Evolutionary conservation across 345 rosid genomes (phyloP), one percentile per base, ranked within the genome.

Genomic region (Carallia brachiata): DNA sequence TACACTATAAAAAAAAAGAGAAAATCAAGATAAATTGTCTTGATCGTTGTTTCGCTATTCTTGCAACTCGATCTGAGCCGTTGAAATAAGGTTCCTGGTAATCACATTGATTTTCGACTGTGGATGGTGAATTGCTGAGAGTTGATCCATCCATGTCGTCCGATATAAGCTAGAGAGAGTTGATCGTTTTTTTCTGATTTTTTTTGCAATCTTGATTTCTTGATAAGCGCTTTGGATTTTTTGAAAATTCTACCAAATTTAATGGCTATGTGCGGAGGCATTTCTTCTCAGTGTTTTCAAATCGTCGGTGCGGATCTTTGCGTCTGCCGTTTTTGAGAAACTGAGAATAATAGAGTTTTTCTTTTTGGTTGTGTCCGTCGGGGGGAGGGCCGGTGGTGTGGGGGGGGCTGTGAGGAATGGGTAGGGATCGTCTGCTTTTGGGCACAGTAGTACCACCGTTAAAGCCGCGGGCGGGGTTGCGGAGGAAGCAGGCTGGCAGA

Each of bases 401-500:
- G 36, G 31, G 77, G 31, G 72, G 70, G 62, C 63, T 19, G 77
- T 9, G 62, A 83, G 98, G 86, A 80, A 93, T 93, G 98, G 93
- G 92, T 68, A 83, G 75, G 80, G 85, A 86, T 82, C 84, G 87
- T 72, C 78, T 93, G 66, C 80, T 92, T 68, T 85, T 83, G 84
- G 89, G 83, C 57, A 89, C 92, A 67, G 89, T 86, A 73, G 96
- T 94, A 71, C 98, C 92, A 63, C 91, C 94, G 63, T 84, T 89
- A 81, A 91, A 91, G 71, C 88, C 87, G 68, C 82, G 93, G 66
- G 93, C 95, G 16, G 97, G 93, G 69, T 83, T 93, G 66, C 78
- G 96, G 85, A 89, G 92, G 64, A 87, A 93, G 60, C 97, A 93
- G 79, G 98, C 98, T 8, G 98, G 98, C 32, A 81, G 98, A 89